Base-by-base conservation (phyloP, 2,329 filamentous ascomycete species). In the Apiospora phragmitis region DNA sequence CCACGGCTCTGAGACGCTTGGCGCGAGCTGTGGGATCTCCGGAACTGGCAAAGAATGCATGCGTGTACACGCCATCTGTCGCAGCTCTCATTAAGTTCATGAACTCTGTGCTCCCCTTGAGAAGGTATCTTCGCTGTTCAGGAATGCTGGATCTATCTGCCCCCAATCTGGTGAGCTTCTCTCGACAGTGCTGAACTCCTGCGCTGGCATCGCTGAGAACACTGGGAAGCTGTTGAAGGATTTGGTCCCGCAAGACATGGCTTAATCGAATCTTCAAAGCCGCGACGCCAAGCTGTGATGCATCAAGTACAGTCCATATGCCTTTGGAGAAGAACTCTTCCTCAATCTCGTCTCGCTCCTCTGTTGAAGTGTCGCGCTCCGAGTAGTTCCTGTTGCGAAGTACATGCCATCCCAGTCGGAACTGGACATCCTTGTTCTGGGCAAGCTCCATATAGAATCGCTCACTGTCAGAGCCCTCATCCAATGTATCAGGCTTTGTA, bases 361-460 rank as follows among this genome's bases (percentile, higher is more conserved):
- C 7, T 14, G 69, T 62, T 3, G 18, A 45, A 9, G n/a, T n/a
- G 9, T 67, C 38, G 65, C 41, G 42, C 24, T 45, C 65, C 21
- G 38, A 11, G 14, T 26, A 67, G 1, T 32, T 45, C 18, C 41
- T 32, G 65, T 87, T 88, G 32, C 80, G 80, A 21, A 89, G 74
- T 0, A 87, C 82, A 70, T 88, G 86, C 85, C 85, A 89, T 0
- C 86, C 86, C 0, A 88, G 82, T 0, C 81, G 77, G 26, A 88
- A 83, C 5, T 81, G 72, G 0, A 85, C 80, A 14, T 87, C 81
- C 2, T 79, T 72, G 70, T 87, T 87, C 65, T 77, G 78, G 0
- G 83, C 85, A 1, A 87, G 79, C 0, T 77, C 73, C 0, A 85
- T 49, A 59, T 81, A 86, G 3, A 75, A 70, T 0, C 68, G 70